Percentiles rank a stretch among this genome's conserved stretches.
Evolutionary conservation across 1,284 basidiomycete species (phyloP).

Genomic region (Ceratobasidium sp.): DNA sequence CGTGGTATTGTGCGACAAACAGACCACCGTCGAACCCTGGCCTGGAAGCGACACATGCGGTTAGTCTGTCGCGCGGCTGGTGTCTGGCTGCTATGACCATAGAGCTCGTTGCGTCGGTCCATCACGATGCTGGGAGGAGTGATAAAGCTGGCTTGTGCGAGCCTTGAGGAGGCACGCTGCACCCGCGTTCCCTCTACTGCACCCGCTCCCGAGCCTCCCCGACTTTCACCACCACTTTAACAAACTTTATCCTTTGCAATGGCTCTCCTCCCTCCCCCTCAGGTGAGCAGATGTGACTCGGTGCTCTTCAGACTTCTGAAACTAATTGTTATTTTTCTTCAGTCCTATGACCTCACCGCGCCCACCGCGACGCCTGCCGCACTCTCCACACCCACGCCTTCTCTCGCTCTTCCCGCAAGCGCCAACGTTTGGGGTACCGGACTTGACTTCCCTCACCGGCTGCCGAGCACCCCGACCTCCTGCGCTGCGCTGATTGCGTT

Average conservation of each 20-base stretch:
- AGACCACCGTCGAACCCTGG: too few relatives aligned
- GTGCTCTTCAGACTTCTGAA: background rate
- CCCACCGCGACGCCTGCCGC: constrained; percentile 21
- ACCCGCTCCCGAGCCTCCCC: background rate
- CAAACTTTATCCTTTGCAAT: background rate
- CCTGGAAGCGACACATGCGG: too few relatives aligned
- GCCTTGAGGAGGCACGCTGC: background rate
- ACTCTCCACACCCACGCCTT: constrained; percentile 20
- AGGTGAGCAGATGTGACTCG: background rate
- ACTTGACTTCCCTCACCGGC: constrained; percentile 2
- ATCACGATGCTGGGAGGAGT: constrained; percentile 26
- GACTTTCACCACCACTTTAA: background rate
- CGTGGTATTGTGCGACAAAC: constrained; percentile 38
- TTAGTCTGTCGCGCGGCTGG: background rate
- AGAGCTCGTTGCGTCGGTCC: constrained; percentile 15
- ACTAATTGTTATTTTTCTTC: background rate
- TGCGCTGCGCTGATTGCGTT: constrained; percentile 32
- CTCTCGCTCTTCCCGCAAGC: constrained; percentile 29
- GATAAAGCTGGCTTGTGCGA: constrained; percentile 22
- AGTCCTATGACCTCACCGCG: constrained; percentile 29
- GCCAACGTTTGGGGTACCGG: constrained; percentile 26
- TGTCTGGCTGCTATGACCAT: constrained; percentile 31
- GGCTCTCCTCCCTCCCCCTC: constrained; percentile 28
- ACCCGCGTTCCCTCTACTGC: constrained; percentile 7
- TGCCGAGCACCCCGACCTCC: constrained; percentile 3